These are phyloP conservation scores for Ricinus communis DNA, from an alignment of 345 rosid genomes.

Conservation along the genomic window DNA sequence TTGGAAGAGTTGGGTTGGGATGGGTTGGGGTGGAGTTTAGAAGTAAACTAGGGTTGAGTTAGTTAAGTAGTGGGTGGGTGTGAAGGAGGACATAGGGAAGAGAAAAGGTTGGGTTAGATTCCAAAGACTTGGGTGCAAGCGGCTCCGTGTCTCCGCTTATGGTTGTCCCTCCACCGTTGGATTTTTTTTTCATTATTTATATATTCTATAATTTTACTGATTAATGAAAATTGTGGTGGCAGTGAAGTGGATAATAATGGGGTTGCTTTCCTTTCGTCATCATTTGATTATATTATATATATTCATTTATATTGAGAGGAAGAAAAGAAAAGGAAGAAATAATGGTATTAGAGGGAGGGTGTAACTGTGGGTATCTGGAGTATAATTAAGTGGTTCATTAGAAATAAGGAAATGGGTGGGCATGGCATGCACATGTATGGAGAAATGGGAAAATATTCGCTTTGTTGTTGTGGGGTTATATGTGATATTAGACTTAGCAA, in stretches of 20 bases:
- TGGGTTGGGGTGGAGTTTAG: not conserved
- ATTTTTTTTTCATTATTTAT: slow-evolving; percentile 27
- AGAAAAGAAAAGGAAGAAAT: no score
- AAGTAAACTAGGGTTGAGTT: slow-evolving; percentile 33
- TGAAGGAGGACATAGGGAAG: not conserved
- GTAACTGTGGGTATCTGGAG: slow-evolving; percentile 1
- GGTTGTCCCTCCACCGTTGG: slow-evolving; percentile 69
- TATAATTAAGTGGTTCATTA: not conserved
- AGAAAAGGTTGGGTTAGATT: slow-evolving; percentile 43
- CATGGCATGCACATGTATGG: slow-evolving; percentile 30
- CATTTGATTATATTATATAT: no score
- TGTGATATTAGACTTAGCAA: not conserved
- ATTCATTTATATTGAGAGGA: no score
- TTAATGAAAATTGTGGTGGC: not conserved
- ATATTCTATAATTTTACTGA: no score
- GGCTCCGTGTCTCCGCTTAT: slow-evolving; percentile 98
- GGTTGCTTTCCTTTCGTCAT: slow-evolving; percentile 10
- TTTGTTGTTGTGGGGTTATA: slow-evolving; percentile 10
- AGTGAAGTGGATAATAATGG: slow-evolving; percentile 7
- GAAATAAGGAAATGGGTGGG: not conserved
- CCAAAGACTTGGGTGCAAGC: slow-evolving; percentile 79
- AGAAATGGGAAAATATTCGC: slow-evolving; percentile 20
- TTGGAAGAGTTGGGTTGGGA: not conserved
- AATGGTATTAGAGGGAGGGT: not conserved
- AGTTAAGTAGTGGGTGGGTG: slow-evolving; percentile 4